Base-by-base conservation (phyloP, 768 basidiomycete genomes). In the Mycena amicta region DNA sequence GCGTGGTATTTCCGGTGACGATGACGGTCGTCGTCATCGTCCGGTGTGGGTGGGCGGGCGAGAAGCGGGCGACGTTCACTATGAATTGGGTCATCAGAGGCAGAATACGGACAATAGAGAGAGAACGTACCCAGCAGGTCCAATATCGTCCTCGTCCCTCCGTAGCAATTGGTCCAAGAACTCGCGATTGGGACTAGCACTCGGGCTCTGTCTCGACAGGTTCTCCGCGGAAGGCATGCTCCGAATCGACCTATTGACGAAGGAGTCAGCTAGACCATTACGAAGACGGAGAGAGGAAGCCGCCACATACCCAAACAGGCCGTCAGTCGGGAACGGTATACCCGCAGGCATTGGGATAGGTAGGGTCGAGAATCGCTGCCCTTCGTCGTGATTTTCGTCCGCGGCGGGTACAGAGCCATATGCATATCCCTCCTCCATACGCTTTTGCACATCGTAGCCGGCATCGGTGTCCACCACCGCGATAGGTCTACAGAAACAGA, bases 41-140 rank as follows among this genome's bases (percentile, higher is more conserved):
- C 5, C 20, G 43, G 22, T 45, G 43, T 15, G 43, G 20, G 43
- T 45, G 13, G 43, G 22, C 43, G 43, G 43, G 8, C 43, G 58
- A 64, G 62, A 15, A 64, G 59, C 3, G 62, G 62, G 22, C 50
- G 62, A 23, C 56, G 62, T 41, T 64, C 62, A 50, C 62, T 60
- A 31, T 4, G 27, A 23, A 31, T 16, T 11, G 4, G 22, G 5
- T 22, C 8, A 18, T 16, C 2, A 1, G 27, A 28, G n/a, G n/a
- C n/a, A n/a, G n/a, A n/a, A n/a, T n/a, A n/a, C n/a, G n/a, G n/a
- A n/a, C n/a, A n/a, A n/a, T n/a, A n/a, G n/a, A n/a, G n/a, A n/a
- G n/a, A n/a, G n/a, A n/a, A n/a, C n/a, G n/a, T n/a, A n/a, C n/a
- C n/a, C n/a, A n/a, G n/a, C n/a, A n/a, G n/a, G n/a, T n/a, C n/a